Conservation (phyloP, 2,329 filamentous ascomycete genomes). For the Fusarium guadeloupense region DNA sequence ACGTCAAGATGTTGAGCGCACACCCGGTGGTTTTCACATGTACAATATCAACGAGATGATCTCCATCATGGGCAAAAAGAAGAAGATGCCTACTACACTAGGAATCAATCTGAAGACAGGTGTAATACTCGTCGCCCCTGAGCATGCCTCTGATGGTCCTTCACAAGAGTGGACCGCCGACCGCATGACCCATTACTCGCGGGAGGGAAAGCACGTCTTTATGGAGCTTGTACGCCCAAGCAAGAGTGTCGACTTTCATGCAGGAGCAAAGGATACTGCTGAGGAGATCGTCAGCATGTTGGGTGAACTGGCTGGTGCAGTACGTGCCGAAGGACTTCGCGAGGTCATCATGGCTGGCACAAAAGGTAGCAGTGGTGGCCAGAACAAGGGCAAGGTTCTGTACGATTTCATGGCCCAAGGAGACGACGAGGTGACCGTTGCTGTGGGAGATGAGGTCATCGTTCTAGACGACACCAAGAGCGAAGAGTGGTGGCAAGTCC, state of each 20-base stretch:
- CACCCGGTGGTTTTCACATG: slow-evolving; percentile 86
- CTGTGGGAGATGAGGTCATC: slow-evolving; percentile 87
- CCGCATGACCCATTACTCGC: slow-evolving; percentile 95
- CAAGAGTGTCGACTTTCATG: slow-evolving; percentile 96
- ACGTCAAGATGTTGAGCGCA: slow-evolving; percentile 53
- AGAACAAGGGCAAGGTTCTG: slow-evolving; percentile 85
- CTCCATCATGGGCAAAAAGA: slow-evolving; percentile 94
- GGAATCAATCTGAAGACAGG: slow-evolving; percentile 93
- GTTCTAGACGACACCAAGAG: slow-evolving; percentile 90
- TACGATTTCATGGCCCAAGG: slow-evolving; percentile 98
- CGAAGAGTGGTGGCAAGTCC: slow-evolving; percentile 98
- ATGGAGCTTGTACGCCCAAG: slow-evolving; percentile 90
- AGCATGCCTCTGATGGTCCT: slow-evolving; percentile 82
- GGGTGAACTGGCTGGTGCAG: slow-evolving; percentile 87
- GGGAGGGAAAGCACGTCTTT: slow-evolving; percentile 98
- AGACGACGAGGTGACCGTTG: slow-evolving; percentile 94
- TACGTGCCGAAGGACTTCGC: slow-evolving; percentile 81
- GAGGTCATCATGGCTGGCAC: slow-evolving; percentile 87
- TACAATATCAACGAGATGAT: slow-evolving; percentile 99
- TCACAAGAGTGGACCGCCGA: slow-evolving; percentile 94
- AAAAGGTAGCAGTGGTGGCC: slow-evolving; percentile 50
- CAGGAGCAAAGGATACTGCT: slow-evolving; percentile 95
- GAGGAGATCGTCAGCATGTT: slow-evolving; percentile 90
- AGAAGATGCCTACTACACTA: slow-evolving; percentile 97
- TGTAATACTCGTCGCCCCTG: slow-evolving; percentile 88